phyloP scores from a whole-genome alignment of 2,329 filamentous ascomycete genomes.

The Cercospora brassicicola region DNA sequence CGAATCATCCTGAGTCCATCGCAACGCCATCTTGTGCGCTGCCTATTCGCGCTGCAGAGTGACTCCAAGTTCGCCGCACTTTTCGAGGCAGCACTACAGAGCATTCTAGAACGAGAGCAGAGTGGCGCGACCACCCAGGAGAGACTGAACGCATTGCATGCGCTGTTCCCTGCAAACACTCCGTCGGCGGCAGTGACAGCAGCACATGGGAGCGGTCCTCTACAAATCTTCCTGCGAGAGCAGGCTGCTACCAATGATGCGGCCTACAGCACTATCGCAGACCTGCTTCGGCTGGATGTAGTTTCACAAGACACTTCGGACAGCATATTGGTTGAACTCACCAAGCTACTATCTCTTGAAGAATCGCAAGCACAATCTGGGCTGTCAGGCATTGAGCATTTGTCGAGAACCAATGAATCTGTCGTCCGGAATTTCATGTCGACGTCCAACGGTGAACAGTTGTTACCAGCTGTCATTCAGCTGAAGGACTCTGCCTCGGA shows the following conservation, averaged over 20 bases:
- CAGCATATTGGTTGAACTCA: conserved; percentile 42
- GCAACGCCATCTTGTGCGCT: conserved; percentile 63
- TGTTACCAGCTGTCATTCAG: conserved; percentile 55
- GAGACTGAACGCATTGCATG: conserved; percentile 30
- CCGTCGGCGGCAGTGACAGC: conserved; percentile 41
- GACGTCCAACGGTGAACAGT: conserved; percentile 49
- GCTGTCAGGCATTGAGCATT: conserved; percentile 40
- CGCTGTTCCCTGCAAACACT: conserved; percentile 38
- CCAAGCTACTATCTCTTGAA: conserved; percentile 42
- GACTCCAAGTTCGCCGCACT: conserved; percentile 39
- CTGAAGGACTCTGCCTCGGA: conserved; percentile 57
- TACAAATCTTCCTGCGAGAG: conserved; percentile 17
- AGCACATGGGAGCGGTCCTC: conserved; percentile 34
- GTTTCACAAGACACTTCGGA: conserved; percentile 42
- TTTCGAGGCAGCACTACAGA: conserved; percentile 27
- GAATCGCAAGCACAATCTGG: conserved; percentile 21
- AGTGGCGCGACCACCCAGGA: conserved; percentile 4
- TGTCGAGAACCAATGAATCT: conserved; percentile 39
- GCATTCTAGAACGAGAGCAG: conserved; percentile 26
- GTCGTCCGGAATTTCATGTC: conserved; percentile 48
- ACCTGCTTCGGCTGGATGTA: conserved; percentile 29
- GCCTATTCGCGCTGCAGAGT: conserved; percentile 55
- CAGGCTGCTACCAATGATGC: neutral
- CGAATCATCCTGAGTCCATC: conserved; percentile 68
- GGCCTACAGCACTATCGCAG: conserved; percentile 18